Percentiles rank a stretch among this genome's conserved stretches.
Evolutionary conservation across 2,329 filamentous ascomycete genomes (phyloP).

Genomic region (Xylariaceae sp.): DNA sequence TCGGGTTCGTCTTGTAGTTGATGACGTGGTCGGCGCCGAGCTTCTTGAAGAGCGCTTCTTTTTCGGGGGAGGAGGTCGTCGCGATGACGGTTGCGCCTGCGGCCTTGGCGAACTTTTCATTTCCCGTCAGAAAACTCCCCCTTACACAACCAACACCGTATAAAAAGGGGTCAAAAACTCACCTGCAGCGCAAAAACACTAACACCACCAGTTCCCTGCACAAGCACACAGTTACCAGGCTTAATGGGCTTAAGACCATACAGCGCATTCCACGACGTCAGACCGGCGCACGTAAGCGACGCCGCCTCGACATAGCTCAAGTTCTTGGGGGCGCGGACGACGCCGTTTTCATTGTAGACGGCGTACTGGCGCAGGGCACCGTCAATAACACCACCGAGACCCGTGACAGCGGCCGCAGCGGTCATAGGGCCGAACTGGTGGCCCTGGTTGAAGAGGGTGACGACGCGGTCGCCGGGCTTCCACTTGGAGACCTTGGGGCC

Average conservation of each 20-base stretch:
- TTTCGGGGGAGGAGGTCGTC: slow-evolving; percentile 43
- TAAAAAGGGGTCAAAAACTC: slow-evolving; percentile 3
- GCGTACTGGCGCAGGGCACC: slow-evolving; percentile 64
- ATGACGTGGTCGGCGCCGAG: slow-evolving; percentile 47
- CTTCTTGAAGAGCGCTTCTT: slow-evolving; percentile 39
- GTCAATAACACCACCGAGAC: slow-evolving; percentile 63
- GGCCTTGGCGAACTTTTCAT: slow-evolving; percentile 42
- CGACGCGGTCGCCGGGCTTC: slow-evolving; percentile 48
- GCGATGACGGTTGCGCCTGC: slow-evolving; percentile 46
- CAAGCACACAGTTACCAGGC: slow-evolving; percentile 55
- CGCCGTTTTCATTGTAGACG: slow-evolving; percentile 61
- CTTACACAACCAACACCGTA: not conserved
- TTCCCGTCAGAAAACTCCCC: not conserved
- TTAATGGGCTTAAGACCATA: slow-evolving; percentile 51
- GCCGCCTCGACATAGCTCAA: slow-evolving; percentile 49
- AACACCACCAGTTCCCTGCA: slow-evolving; percentile 67
- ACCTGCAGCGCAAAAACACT: slow-evolving; percentile 58
- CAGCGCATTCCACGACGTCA: slow-evolving; percentile 63
- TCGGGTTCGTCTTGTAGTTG: slow-evolving; percentile 43
- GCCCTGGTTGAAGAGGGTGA: slow-evolving; percentile 57
- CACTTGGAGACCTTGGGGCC: slow-evolving; percentile 45
- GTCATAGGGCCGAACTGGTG: slow-evolving; percentile 44
- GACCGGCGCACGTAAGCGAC: slow-evolving; percentile 54
- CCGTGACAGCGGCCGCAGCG: slow-evolving; percentile 39
- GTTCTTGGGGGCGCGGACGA: slow-evolving; percentile 57